phyloP scores from a whole-genome alignment of 2,329 filamentous ascomycete genomes.

The Magnaporthales sp. region DNA sequence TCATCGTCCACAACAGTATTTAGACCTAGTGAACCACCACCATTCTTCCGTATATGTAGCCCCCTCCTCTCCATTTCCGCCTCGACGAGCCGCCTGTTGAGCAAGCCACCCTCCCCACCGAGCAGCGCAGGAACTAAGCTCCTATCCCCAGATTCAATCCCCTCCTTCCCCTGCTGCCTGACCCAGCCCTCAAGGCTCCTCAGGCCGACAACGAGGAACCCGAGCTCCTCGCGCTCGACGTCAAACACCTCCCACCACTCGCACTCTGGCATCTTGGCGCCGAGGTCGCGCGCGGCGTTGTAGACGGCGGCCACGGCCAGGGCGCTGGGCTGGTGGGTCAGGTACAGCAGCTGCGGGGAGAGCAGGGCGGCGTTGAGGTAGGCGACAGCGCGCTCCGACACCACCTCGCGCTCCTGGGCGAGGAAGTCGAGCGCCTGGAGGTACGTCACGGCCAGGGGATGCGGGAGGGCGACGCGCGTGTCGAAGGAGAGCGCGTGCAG shows the following conservation, averaged over 20 bases:
- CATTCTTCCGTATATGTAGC: conserved; percentile 20
- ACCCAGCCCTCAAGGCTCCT: conserved; percentile 68
- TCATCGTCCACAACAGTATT: conserved; percentile 26
- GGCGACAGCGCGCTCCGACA: conserved; percentile 59
- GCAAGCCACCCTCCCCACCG: conserved; percentile 29
- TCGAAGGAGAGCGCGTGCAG: conserved; percentile 72
- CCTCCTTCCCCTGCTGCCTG: conserved; percentile 45
- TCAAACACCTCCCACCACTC: conserved; percentile 99
- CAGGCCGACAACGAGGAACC: conserved; percentile 83
- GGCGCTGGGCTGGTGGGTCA: conserved; percentile 83
- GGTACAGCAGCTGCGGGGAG: conserved; percentile 79
- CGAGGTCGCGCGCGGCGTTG: conserved; percentile 70
- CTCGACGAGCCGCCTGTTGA: conserved; percentile 50
- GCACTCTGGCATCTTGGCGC: conserved; percentile 68
- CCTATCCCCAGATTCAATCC: conserved; percentile 32
- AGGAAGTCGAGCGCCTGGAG: conserved; percentile 76
- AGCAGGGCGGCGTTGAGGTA: conserved; percentile 82
- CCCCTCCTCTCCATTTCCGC: conserved; percentile 48
- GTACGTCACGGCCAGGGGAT: conserved; percentile 83
- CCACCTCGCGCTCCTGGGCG: conserved; percentile 29
- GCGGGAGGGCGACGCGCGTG: conserved; percentile 76
- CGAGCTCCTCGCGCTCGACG: conserved; percentile 86
- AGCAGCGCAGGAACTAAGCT: background rate
- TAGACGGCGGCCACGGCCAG: conserved; percentile 87
- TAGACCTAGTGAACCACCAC: conserved; percentile 9